Evolutionary conservation across 2,329 filamentous ascomycete genomes (phyloP).

Genomic region (Hortaea werneckii): DNA sequence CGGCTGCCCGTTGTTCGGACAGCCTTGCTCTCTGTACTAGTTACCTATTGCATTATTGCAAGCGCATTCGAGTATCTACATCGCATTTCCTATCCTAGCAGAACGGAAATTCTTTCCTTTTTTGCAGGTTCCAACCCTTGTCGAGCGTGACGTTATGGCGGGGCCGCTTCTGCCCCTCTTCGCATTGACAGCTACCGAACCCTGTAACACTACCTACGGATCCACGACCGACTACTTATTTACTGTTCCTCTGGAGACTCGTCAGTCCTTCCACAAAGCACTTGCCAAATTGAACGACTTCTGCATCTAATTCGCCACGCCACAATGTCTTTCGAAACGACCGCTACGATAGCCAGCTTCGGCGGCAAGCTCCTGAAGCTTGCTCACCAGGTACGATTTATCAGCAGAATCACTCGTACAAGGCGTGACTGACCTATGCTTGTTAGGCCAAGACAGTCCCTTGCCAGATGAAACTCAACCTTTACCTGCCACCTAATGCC

Average conservation of each 20-base stretch:
- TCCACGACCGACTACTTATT: too few species aligned
- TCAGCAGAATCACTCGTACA: neutral
- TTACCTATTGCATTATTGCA: too few species aligned
- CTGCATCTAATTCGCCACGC: neutral
- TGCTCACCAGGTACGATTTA: constrained; percentile 47
- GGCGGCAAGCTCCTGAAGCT: constrained; percentile 94
- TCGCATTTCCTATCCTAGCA: neutral
- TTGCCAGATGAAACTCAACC: constrained; percentile 85
- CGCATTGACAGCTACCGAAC: neutral
- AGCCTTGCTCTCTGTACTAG: too few species aligned
- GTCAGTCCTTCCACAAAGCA: too few species aligned
- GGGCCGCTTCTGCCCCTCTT: neutral
- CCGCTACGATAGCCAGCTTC: constrained; percentile 80
- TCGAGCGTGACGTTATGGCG: constrained; percentile 2
- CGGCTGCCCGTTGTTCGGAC: too few species aligned
- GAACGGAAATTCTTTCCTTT: constrained; percentile 3
- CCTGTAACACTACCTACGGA: neutral
- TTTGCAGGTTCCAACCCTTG: neutral
- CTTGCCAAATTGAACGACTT: too few species aligned
- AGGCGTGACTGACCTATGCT: neutral
- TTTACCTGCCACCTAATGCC: constrained; percentile 75
- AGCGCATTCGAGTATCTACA: too few species aligned
- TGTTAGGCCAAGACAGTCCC: constrained; percentile 58
- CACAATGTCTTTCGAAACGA: constrained; percentile 77
- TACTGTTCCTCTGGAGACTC: too few species aligned